Base-by-base conservation (phyloP, 2,329 filamentous ascomycete genomes). In the Arthrobotrys megalospora region DNA sequence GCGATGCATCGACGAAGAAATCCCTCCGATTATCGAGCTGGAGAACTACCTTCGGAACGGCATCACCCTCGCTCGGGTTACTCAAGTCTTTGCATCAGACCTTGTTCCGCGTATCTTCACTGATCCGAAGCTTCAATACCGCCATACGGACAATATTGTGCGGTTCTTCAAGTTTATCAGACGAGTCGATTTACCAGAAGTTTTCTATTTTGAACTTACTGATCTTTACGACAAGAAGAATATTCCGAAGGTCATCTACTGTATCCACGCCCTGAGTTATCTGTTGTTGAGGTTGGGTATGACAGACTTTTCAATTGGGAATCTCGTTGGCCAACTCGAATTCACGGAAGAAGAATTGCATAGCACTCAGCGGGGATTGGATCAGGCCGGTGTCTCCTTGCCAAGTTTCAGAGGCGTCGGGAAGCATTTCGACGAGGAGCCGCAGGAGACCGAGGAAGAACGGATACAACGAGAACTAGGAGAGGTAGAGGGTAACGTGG, bases 141-240 rank as follows among this genome's bases (percentile, higher is more conserved):
- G 95, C 71, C 96, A 99, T 84, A 98, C 95, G 0, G 96, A 99
- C 88, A 99, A 99, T 81, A 97, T 98, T 80, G 95, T 94, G 50
- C 89, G 96, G 60, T 99, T 99, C 86, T 98, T 98, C 85, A 90
- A 92, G 73, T 97, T 97, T 80, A 88, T 99, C 0, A 93, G 95
- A 80, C 93, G 97, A 78, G 90, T 97, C 7, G 92, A 97, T 82
- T 87, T 99, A 2, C 96, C 96, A 0, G 96, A 99, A 82, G 81
- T 99, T 16, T 99, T 99, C 84, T 91, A 95, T 72, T 99, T 99
- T 84, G 96, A 99, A 84, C 88, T 98, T 53, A 97, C 98, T 80
- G 96, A 99, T 85, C 86, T 99, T 11, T 99, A 99, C 86, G 96
- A 99, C 85, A 99, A 98, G 87, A 99, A 99, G 86, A 99, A 99